phyloP scores from a whole-genome alignment of 495 filamentous ascomycete species.

The Gamarada debralockiae region DNA sequence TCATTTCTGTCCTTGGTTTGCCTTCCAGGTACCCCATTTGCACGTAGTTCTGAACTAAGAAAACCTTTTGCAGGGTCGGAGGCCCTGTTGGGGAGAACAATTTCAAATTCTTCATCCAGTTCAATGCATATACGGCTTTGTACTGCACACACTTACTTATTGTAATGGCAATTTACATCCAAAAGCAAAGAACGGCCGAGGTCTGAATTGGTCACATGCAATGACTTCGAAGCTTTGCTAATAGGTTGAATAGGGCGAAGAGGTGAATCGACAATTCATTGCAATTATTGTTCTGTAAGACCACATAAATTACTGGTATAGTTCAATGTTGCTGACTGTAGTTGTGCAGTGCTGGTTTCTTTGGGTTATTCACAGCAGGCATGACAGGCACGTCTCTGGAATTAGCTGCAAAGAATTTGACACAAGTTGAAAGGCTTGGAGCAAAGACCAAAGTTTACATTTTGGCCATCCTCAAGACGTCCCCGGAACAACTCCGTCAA shows the following conservation, averaged over 20 bases:
- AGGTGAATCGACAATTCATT: constrained; percentile 37
- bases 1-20: constrained; percentile 87
- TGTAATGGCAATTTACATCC: constrained; percentile 50
- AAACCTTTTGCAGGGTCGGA: constrained; percentile 62
- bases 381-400: constrained; percentile 71
- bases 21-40: neutral
- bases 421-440: constrained; percentile 76
- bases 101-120: constrained; percentile 90
- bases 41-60: neutral
- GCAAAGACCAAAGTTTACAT: constrained; percentile 59
- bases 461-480: constrained; percentile 54
- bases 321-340: neutral
- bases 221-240: neutral
- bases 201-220: neutral
- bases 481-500: neutral
- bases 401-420: constrained; percentile 65
- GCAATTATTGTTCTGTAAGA: constrained; percentile 52
- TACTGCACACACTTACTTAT: constrained; percentile 64
- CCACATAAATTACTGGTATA: constrained; percentile 5
- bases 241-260: constrained; percentile 13
- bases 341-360: constrained; percentile 48
- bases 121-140: constrained; percentile 64
- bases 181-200: constrained; percentile 15
- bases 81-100: constrained; percentile 78
- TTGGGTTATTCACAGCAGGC: constrained; percentile 67